These are phyloP conservation scores for Talaromyces adpressus DNA, from an alignment of 495 filamentous ascomycete genomes.

Conservation along the genomic window DNA sequence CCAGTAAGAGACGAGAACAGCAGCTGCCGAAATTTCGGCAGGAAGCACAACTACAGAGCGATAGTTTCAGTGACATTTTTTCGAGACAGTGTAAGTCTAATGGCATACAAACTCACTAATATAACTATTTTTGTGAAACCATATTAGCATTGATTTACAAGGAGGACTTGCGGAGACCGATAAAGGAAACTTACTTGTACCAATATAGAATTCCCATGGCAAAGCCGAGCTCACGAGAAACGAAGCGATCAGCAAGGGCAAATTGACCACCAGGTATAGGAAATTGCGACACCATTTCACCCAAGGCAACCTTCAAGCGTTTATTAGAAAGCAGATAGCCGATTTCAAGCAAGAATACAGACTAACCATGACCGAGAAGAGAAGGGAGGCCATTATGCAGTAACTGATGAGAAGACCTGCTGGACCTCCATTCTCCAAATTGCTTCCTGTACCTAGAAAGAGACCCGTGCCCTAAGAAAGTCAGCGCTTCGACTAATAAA, in stretches of 20 bases:
- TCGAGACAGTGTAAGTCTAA: no score
- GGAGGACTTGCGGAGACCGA: no score
- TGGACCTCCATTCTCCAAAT: constrained; percentile 18
- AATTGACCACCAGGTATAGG: constrained; percentile 68
- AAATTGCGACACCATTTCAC: constrained; percentile 70
- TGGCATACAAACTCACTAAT: no score
- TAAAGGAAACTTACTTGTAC: constrained; percentile 20
- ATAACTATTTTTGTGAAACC: no score
- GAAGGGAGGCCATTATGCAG: constrained; percentile 14
- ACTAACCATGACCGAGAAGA: constrained; percentile 18
- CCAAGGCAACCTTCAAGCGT: constrained; percentile 16
- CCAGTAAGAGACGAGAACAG: constrained; percentile 68
- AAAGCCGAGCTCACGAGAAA: constrained; percentile 64
- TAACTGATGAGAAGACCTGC: constrained; percentile 19
- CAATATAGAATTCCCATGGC: constrained; percentile 31
- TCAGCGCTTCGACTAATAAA: neutral
- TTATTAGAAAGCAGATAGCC: constrained; percentile 9
- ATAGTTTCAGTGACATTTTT: no score
- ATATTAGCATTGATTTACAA: no score
- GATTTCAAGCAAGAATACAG: neutral
- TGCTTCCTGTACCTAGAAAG: constrained; percentile 17
- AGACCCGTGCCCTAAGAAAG: constrained; percentile 14
- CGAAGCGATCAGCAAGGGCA: constrained; percentile 61
- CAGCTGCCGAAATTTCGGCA: constrained; percentile 61
- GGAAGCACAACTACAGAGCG: constrained; percentile 56